Evolutionary conservation across 2,329 filamentous ascomycete species (phyloP), one percentile per base, ranked within the genome.

Genomic region (Didymella pinodella): DNA sequence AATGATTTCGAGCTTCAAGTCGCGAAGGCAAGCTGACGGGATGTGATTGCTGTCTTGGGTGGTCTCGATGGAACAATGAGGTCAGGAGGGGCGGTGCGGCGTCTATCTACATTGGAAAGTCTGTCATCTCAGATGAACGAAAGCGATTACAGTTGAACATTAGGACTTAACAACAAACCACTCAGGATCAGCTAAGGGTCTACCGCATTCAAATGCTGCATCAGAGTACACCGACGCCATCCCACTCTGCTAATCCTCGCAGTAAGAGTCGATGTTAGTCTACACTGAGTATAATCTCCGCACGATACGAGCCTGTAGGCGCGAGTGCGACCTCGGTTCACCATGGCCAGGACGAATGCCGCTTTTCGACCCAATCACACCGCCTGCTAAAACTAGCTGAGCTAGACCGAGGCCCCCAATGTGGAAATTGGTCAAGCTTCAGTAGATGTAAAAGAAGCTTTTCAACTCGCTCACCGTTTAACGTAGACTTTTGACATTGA

Each of bases 401-500:
- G 53, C 40, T 56, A 56, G 53, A 1, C 22, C 45, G 12, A 56
- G 53, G 53, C 53, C 40, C 18, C 53, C 53, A 26, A 5, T 12
- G 3, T 36, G n/a, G 22, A 22, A 50, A 45, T 3, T 31, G 41
- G 47, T 45, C 40, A 56, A 38, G 34, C 34, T 25, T n/a, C n/a
- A 40, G 25, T n/a, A 43, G 40, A n/a, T 29, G 34, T 45, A 40
- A 40, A 45, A 50, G 25, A 38, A 25, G 26, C 12, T 8, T 50
- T 16, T 16, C 18, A 7, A 2, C 22, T 43, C 16, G 18, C 36
- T 40, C 20, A 40, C 36, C n/a, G 36, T 20, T 20, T n/a, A 40
- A 20, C 11, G 20, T 43, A 25, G 11, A 43, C 22, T 43, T 38
- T 10, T 43, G 20, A 4, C 7, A 7, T 20, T 10, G 8, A 40